Evolutionary conservation across 768 basidiomycete species (phyloP).

Genomic region (Rhodotorula babjevae): DNA sequence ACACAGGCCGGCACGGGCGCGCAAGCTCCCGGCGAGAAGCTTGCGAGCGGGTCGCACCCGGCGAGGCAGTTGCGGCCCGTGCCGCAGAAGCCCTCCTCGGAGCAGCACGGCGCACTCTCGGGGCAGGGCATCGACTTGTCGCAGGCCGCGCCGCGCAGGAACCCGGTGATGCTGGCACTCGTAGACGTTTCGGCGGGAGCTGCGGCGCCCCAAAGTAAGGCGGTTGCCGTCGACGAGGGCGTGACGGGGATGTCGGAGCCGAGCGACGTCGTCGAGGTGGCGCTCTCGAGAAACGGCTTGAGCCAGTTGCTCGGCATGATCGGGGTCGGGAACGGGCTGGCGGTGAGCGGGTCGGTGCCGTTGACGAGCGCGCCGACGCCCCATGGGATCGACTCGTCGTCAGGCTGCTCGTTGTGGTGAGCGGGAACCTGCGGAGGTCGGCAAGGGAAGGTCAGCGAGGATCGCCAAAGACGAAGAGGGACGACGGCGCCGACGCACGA

Average conservation of each 20-base stretch:
- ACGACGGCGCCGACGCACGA: neutral
- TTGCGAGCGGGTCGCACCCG: conserved; percentile 32
- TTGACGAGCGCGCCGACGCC: conserved; percentile 27
- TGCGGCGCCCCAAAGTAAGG: neutral
- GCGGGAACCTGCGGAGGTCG: conserved; percentile 15
- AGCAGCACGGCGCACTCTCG: conserved; percentile 22
- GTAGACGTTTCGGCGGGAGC: neutral
- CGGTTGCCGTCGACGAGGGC: neutral
- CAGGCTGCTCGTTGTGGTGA: conserved; percentile 11
- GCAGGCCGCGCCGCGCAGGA: neutral
- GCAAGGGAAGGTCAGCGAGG: too few species aligned
- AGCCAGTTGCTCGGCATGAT: neutral
- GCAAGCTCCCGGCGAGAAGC: conserved; percentile 13
- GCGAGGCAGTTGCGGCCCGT: conserved; percentile 29
- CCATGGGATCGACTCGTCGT: conserved; percentile 32
- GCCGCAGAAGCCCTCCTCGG: conserved; percentile 30
- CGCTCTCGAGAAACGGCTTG: neutral
- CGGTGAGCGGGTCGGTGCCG: neutral
- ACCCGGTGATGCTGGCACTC: conserved; percentile 3
- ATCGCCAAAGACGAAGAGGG: too few species aligned
- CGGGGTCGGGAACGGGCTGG: neutral
- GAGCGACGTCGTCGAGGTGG: neutral
- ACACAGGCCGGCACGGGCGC: conserved; percentile 18
- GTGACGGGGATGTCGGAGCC: neutral
- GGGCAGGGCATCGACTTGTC: neutral